Conservation (phyloP, 495 filamentous ascomycete genomes). For the Staphylotrichum tortipilum region DNA sequence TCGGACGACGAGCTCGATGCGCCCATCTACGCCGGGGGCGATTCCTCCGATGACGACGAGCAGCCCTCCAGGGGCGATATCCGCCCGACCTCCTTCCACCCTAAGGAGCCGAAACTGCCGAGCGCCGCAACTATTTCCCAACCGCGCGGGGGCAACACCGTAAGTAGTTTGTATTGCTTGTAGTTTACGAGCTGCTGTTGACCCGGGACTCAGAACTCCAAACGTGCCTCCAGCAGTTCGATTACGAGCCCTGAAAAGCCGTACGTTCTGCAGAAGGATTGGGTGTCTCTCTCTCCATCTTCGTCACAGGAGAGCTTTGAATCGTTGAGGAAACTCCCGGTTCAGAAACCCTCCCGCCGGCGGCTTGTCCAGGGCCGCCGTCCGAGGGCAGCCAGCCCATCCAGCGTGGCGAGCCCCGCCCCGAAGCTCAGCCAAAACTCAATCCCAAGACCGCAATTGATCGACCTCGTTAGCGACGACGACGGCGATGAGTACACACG, state of each 20-base stretch:
- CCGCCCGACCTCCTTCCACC: slow-evolving; percentile 55
- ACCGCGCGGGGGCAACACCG: slow-evolving; percentile 2
- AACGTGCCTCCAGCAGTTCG: slow-evolving; percentile 12
- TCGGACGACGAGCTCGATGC: slow-evolving; percentile 37
- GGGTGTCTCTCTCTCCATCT: slow-evolving; percentile 18
- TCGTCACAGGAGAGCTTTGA: slow-evolving; percentile 12
- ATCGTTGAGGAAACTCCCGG: slow-evolving; percentile 5
- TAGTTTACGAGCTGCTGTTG: too few species aligned
- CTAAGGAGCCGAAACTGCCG: slow-evolving; percentile 17
- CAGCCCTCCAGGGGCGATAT: slow-evolving; percentile 51
- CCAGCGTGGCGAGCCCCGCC: slow-evolving; percentile 11
- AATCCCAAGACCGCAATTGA: background rate
- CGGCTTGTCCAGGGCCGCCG: slow-evolving; percentile 26
- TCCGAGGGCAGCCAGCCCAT: slow-evolving; percentile 9
- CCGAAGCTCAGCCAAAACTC: background rate
- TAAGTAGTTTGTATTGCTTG: slow-evolving; percentile 8
- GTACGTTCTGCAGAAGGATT: slow-evolving; percentile 17
- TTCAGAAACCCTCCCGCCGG: slow-evolving; percentile 16
- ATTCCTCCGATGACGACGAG: slow-evolving; percentile 37
- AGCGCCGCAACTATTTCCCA: background rate
- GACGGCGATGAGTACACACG: slow-evolving; percentile 17
- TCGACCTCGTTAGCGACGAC: slow-evolving; percentile 25
- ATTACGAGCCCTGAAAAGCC: slow-evolving; percentile 14
- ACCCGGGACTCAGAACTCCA: background rate
- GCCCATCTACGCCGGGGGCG: slow-evolving; percentile 25